Conservation (phyloP, 768 basidiomycete genomes). For the Xanthoconium stramineum region DNA sequence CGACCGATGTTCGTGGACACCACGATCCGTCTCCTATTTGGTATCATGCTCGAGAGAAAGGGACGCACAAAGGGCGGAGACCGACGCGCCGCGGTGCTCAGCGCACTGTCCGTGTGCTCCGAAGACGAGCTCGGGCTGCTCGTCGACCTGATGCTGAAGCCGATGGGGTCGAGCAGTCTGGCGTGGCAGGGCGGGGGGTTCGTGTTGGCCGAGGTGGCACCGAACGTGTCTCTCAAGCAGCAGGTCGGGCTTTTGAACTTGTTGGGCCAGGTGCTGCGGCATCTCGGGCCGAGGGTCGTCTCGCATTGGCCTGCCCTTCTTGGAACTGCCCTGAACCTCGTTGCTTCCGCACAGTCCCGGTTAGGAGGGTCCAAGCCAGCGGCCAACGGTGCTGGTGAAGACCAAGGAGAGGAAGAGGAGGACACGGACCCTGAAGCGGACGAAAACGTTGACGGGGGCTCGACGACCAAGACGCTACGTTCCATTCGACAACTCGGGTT, state of each 20-base stretch:
- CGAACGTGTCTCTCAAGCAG: constrained; percentile 53
- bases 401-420: constrained; percentile 32
- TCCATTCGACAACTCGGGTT: constrained; percentile 79
- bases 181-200: constrained; percentile 28
- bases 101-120: constrained; percentile 64
- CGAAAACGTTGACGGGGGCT: constrained; percentile 29
- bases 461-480: constrained; percentile 44
- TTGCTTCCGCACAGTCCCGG: constrained; percentile 59
- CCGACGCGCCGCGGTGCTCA: constrained; percentile 72
- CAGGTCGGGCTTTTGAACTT: constrained; percentile 83
- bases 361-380: constrained; percentile 35
- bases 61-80: constrained; percentile 64
- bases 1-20: constrained; percentile 67
- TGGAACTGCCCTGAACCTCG: constrained; percentile 61
- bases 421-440: constrained; percentile 36
- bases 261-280: constrained; percentile 78
- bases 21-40: constrained; percentile 77
- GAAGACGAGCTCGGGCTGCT: constrained; percentile 73
- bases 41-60: constrained; percentile 78
- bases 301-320: constrained; percentile 75
- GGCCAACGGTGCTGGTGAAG: constrained; percentile 21
- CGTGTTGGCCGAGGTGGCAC: constrained; percentile 26
- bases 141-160: constrained; percentile 84
- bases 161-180: constrained; percentile 44
- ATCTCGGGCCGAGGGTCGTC: constrained; percentile 71